A percentile compares a stretch with the other conserved stretches of the same genome.
phyloP scores from a whole-genome alignment of 495 filamentous ascomycete species.

The Penicillium pulvis region DNA sequence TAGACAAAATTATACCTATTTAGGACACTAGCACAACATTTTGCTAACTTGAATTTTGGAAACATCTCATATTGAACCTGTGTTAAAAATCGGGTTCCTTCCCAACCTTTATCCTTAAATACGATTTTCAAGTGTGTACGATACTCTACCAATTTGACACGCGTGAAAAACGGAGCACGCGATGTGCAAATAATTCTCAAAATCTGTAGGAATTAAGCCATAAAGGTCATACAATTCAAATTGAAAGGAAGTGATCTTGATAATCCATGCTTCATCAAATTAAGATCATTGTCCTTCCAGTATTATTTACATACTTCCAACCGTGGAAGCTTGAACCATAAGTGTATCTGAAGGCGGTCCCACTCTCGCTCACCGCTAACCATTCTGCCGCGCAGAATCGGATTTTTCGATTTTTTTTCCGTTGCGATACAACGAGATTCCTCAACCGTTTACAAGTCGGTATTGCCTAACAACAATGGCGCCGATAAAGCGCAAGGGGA shows the following conservation, averaged over 20 bases:
- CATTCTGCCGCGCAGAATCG: slow-evolving; percentile 28
- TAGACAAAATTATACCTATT: slow-evolving; percentile 1
- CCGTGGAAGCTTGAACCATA: not conserved
- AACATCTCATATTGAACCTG: not conserved
- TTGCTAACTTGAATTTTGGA: not conserved
- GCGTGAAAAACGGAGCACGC: too few relatives aligned
- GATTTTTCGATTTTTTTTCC: slow-evolving; percentile 44
- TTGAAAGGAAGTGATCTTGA: too few relatives aligned
- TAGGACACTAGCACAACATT: not conserved
- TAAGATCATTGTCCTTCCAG: too few relatives aligned
- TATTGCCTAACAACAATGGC: slow-evolving; percentile 46
- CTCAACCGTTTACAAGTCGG: slow-evolving; percentile 32
- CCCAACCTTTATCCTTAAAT: too few relatives aligned
- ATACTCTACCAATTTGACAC: too few relatives aligned
- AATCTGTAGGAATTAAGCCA: too few relatives aligned
- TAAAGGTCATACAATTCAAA: too few relatives aligned
- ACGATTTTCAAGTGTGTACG: too few relatives aligned
- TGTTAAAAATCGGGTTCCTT: not conserved
- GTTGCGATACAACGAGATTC: slow-evolving; percentile 30
- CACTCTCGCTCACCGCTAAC: slow-evolving; percentile 17
- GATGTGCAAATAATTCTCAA: too few relatives aligned
- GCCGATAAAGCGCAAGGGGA: slow-evolving; percentile 55
- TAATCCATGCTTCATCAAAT: too few relatives aligned
- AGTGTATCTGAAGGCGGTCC: slow-evolving; percentile 12
- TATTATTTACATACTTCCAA: not conserved